Evolutionary conservation across 768 basidiomycete species (phyloP).

Genomic region (Peribolospora baueri): DNA sequence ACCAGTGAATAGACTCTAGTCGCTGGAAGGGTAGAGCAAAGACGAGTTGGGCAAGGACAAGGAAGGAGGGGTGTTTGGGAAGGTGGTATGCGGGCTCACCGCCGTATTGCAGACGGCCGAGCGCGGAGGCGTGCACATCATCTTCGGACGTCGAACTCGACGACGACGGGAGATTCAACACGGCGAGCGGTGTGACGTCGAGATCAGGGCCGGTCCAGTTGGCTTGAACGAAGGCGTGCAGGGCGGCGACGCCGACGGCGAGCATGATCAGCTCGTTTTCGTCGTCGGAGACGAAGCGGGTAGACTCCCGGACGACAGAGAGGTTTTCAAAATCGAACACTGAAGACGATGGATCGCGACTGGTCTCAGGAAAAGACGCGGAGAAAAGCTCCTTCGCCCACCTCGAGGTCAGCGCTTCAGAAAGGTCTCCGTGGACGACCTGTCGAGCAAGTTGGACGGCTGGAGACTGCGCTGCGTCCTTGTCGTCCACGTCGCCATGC

Average conservation of each 20-base stretch:
- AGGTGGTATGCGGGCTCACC: conserved; percentile 97
- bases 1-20: conserved; percentile 21
- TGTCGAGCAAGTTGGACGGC: no score
- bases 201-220: conserved; percentile 95
- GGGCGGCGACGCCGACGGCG: conserved; percentile 44
- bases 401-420: no score
- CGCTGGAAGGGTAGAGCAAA: conserved; percentile 21
- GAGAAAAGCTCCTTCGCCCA: no score
- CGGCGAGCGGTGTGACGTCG: conserved; percentile 25
- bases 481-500: no score
- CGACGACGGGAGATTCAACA: conserved; percentile 9
- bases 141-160: conserved; percentile 8
- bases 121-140: conserved; percentile 29
- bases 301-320: no score
- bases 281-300: no score
- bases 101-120: conserved; percentile 49
- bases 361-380: no score
- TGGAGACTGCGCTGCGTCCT: no score
- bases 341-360: no score
- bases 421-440: no score
- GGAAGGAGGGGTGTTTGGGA: conserved; percentile 37
- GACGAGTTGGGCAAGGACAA: conserved; percentile 50
- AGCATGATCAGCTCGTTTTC: conserved; percentile 18
- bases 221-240: conserved; percentile 71
- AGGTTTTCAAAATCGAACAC: no score